Base-by-base conservation (phyloP, 2,329 filamentous ascomycete genomes). In the Teratosphaeria nubilosa region DNA sequence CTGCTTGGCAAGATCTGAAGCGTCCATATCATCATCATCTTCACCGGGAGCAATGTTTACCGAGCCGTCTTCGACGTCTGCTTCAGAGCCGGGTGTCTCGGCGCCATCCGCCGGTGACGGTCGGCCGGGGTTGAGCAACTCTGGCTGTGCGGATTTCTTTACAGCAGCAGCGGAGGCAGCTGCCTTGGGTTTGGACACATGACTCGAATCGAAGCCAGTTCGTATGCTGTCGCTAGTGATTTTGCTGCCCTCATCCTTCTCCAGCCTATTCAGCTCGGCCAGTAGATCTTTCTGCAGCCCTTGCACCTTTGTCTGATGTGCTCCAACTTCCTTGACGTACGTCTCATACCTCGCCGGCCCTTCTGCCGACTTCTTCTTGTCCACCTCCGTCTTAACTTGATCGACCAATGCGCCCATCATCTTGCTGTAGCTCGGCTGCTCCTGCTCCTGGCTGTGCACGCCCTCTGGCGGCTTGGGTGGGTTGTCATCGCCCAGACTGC, bases 341-440 rank as follows among this genome's bases (percentile, higher is more conserved):
- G 82, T 86, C 53, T 82, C 79, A 70, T 88, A 91, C 55, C 88
- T 78, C 65, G 86, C 64, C 1, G 57, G 25, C 5, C 68, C 68
- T 53, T 73, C 82, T 0, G 82, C 80, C 73, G 87, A 87, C 22
- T 72, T 70, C 70, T 91, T 88, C 70, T 91, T 88, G 58, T 91
- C 88, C 37, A 96, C 79, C 55, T 87, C 84, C 64, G 89, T 85
- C 74, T 96, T 96, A 50, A 97, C 91, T 74, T 95, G 88, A 68
- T 99, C 94, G 22, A 97, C 82, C 67, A 99, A 75, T n/a, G 86
- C 85, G n/a, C 89, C 89, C 87, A 99, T 91, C 94, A 99, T 99
- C 78, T 95, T 90, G 45, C 90, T 94, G 71, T 96, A 99, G 14
- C 86, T 87, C 0, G 89, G 90, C 66, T 89, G 84, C 68, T 86